Percentiles rank a stretch among this genome's conserved stretches.
phyloP scores from a whole-genome alignment of 345 rosid species.

The Corchorus capsularis region DNA sequence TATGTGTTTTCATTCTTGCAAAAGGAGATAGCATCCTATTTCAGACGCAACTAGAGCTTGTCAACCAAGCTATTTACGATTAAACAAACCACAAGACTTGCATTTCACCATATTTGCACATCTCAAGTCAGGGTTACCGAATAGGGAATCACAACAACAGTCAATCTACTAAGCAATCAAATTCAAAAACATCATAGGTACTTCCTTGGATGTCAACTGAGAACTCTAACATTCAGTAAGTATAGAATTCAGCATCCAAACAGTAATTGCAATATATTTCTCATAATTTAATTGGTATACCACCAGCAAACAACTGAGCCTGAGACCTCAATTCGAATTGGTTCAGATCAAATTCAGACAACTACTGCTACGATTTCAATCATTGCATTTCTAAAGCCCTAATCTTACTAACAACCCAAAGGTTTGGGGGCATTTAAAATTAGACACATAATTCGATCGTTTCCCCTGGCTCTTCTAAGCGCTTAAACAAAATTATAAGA shows the following conservation, averaged over 20 bases:
- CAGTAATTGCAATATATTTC: background rate
- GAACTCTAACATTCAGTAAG: background rate
- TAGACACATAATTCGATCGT: background rate
- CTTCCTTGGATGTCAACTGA: slow-evolving; percentile 1
- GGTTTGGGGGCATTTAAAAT: background rate
- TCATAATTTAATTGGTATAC: background rate
- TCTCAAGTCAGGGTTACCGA: background rate
- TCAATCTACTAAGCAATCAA: background rate
- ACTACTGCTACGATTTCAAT: background rate
- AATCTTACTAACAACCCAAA: background rate
- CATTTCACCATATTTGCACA: background rate
- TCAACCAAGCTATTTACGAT: background rate
- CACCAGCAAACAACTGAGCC: background rate
- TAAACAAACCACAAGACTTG: slow-evolving; percentile 9
- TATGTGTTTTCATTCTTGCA: background rate
- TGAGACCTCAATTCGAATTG: background rate
- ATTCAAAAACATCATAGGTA: background rate
- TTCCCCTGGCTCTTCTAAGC: background rate
- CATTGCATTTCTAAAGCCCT: background rate
- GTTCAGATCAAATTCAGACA: background rate
- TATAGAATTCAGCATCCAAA: background rate
- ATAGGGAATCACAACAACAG: background rate
- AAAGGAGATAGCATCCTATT: background rate
- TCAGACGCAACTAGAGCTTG: background rate
- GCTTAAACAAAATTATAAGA: slow-evolving; percentile 10